Percentiles rank a stretch among this genome's conserved stretches.
phyloP scores from a whole-genome alignment of 441 rosid species.

The Gossypium lobatum region DNA sequence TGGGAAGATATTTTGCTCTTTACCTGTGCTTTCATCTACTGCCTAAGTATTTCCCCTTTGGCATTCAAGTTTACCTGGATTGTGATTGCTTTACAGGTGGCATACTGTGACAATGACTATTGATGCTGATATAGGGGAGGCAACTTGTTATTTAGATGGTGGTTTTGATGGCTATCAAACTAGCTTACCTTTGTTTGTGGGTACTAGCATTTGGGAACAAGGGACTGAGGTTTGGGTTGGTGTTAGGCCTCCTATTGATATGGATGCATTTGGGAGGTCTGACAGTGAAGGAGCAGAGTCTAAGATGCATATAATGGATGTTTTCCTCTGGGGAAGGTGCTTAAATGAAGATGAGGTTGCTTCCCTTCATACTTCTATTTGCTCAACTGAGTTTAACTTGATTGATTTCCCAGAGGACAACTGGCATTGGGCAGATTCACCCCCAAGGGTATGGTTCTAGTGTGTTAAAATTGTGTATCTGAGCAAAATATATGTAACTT shows the following conservation, averaged over 20 bases:
- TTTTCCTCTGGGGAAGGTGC: slow-evolving; percentile 98
- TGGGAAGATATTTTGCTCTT: not conserved
- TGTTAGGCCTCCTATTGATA: slow-evolving; percentile 84
- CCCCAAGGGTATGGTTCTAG: slow-evolving; percentile 67
- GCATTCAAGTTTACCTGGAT: slow-evolving; percentile 7
- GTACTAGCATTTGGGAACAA: slow-evolving; percentile 81
- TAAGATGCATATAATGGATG: slow-evolving; percentile 99
- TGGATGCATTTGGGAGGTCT: slow-evolving; percentile 98
- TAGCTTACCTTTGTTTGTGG: slow-evolving; percentile 62
- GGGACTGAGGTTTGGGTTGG: slow-evolving; percentile 97
- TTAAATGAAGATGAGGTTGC: slow-evolving; percentile 91
- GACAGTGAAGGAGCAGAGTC: slow-evolving; percentile 99
- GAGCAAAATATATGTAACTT: slow-evolving; percentile 10
- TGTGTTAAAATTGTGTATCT: slow-evolving; percentile 13
- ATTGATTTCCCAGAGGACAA: slow-evolving; percentile 86
- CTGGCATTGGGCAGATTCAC: slow-evolving; percentile 99
- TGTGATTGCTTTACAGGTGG: slow-evolving; percentile 64
- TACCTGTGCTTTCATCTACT: not conserved
- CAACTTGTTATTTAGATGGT: slow-evolving; percentile 96
- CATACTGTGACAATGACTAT: slow-evolving; percentile 96
- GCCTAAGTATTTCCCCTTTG: not conserved
- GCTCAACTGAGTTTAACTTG: slow-evolving; percentile 71
- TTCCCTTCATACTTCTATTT: slow-evolving; percentile 71
- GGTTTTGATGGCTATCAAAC: slow-evolving; percentile 91
- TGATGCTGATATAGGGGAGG: slow-evolving; percentile 95